Percentiles rank a stretch among this genome's conserved stretches.
Evolutionary conservation across 1,139 yeast species (phyloP).

Genomic region (Meyerozyma carpophila): DNA sequence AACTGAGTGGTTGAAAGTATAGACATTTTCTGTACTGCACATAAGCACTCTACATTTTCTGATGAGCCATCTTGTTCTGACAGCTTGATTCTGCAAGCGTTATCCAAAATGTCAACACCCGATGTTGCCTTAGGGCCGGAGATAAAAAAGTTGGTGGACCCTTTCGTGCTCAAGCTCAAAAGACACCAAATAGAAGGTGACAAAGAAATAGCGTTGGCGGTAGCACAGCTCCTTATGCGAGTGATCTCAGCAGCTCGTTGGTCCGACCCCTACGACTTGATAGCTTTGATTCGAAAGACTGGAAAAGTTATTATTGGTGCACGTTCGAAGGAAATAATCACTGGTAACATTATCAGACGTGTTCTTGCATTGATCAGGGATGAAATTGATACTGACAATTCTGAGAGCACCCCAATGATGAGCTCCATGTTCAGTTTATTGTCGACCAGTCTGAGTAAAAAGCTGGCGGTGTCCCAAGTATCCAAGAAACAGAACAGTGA

Average conservation of each 20-base stretch:
- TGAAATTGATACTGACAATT: slow-evolving; percentile 58
- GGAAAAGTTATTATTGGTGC: slow-evolving; percentile 58
- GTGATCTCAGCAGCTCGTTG: slow-evolving; percentile 89
- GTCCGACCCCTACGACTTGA: slow-evolving; percentile 70
- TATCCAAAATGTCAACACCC: not conserved
- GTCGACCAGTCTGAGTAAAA: slow-evolving; percentile 41
- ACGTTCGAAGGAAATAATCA: slow-evolving; percentile 74
- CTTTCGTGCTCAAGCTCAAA: slow-evolving; percentile 35
- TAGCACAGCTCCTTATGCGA: slow-evolving; percentile 82
- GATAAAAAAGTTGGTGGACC: not conserved
- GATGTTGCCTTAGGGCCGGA: not conserved
- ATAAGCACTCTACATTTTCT: not conserved
- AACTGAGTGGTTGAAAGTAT: too few species aligned
- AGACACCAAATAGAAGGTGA: slow-evolving; percentile 74
- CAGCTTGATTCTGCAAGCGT: not conserved
- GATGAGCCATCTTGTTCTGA: not conserved
- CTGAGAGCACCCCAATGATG: slow-evolving; percentile 51
- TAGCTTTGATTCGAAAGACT: slow-evolving; percentile 60
- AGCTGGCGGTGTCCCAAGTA: slow-evolving; percentile 16
- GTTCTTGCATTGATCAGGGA: slow-evolving; percentile 85
- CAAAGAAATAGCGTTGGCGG: slow-evolving; percentile 74
- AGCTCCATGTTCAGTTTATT: slow-evolving; percentile 86
- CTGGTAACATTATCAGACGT: slow-evolving; percentile 89
- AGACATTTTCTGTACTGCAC: not conserved
- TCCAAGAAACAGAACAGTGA: slow-evolving; percentile 51